phyloP scores from a whole-genome alignment of 768 basidiomycete genomes.

The Termitomyces eurrhizus region DNA sequence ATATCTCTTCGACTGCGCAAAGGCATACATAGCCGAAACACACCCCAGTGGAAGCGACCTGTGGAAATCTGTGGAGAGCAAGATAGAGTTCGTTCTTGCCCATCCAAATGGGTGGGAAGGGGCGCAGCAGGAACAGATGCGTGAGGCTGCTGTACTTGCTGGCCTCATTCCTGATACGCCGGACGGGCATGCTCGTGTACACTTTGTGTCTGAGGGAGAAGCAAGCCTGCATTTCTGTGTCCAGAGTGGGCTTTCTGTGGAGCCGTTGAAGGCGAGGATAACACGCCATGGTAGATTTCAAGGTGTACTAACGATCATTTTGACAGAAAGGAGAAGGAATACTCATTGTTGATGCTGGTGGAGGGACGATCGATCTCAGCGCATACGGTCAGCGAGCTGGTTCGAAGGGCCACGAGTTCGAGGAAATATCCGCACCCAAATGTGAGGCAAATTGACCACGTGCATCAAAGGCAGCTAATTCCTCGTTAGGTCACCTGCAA shows the following conservation, averaged over 20 bases:
- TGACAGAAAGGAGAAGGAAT: conserved; percentile 41
- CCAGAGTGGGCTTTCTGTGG: neutral
- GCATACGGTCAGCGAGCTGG: conserved; percentile 37
- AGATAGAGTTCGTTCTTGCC: conserved; percentile 48
- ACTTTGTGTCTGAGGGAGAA: neutral
- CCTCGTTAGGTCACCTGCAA: neutral
- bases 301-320: neutral
- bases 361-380: conserved; percentile 59
- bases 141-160: conserved; percentile 47
- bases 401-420: conserved; percentile 8
- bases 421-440: conserved; percentile 1
- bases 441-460: neutral
- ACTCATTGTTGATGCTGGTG: conserved; percentile 58
- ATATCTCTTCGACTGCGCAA: conserved; percentile 44
- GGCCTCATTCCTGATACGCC: conserved; percentile 42
- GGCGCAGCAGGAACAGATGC: conserved; percentile 52
- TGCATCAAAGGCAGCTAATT: neutral
- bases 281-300: neutral
- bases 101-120: conserved; percentile 71
- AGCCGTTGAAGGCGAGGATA: neutral
- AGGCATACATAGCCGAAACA: conserved; percentile 40
- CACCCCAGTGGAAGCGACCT: conserved; percentile 23
- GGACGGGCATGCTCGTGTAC: conserved; percentile 7
- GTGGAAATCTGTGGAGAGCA: conserved; percentile 40
- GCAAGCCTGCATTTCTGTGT: conserved; percentile 2